Evolutionary conservation across 2,329 filamentous ascomycete species (phyloP).

Genomic region (Parastagonospora nodorum): DNA sequence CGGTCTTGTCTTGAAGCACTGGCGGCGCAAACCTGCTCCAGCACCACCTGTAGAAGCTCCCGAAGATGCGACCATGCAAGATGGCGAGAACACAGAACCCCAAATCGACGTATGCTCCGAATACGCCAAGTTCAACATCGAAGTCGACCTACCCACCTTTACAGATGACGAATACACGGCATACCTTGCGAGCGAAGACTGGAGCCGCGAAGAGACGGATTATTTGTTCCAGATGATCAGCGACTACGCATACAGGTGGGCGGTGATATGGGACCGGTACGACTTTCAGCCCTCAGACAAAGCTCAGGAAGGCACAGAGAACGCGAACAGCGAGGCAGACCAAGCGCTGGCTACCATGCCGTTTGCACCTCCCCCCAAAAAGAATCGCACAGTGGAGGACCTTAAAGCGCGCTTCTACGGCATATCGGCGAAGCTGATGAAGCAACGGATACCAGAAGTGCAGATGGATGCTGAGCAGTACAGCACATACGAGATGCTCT

Average conservation of each 20-base stretch:
- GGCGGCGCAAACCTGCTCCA: conserved; percentile 66
- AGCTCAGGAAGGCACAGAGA: conserved; percentile 23
- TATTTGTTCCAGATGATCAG: conserved; percentile 78
- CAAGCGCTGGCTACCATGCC: conserved; percentile 39
- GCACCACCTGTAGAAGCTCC: conserved; percentile 35
- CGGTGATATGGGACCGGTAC: conserved; percentile 90
- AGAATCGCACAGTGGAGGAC: conserved; percentile 78
- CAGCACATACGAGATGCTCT: conserved; percentile 80
- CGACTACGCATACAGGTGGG: conserved; percentile 87
- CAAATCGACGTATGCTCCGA: conserved; percentile 56
- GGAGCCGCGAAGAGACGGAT: conserved; percentile 92
- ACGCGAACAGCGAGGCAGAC: conserved; percentile 22
- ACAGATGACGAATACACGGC: conserved; percentile 84
- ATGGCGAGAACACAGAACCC: conserved; percentile 40
- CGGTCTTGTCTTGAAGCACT: conserved; percentile 75
- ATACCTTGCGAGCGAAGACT: conserved; percentile 74
- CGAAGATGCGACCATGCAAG: conserved; percentile 40
- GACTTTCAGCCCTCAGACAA: conserved; percentile 63
- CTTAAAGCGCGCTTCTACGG: conserved; percentile 91
- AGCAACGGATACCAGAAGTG: conserved; percentile 46
- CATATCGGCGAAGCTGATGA: conserved; percentile 64
- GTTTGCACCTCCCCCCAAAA: conserved; percentile 47
- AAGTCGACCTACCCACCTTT: conserved; percentile 78
- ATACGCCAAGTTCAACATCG: conserved; percentile 89
- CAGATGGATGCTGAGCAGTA: conserved; percentile 86